Conservation (phyloP, 164 flowering plant species). For the Tinospora cordifolia region DNA sequence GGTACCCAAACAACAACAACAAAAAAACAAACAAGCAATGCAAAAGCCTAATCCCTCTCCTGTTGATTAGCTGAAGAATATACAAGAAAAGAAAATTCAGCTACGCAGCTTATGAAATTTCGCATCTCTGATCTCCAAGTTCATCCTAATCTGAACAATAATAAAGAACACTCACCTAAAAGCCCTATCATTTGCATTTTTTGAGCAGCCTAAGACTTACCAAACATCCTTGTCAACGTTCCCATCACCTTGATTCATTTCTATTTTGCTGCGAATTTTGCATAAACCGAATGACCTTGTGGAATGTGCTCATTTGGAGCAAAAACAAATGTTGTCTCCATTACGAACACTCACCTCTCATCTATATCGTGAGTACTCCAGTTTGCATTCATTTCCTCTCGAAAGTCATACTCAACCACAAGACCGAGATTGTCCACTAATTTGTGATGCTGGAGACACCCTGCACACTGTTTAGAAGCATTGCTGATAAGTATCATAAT, state of each 20-base stretch:
- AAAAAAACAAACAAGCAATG: too few relatives aligned
- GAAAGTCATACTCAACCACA: conserved; percentile 78
- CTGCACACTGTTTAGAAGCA: conserved; percentile 60
- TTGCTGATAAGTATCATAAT: neutral
- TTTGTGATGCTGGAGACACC: conserved; percentile 81
- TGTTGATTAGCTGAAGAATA: too few relatives aligned
- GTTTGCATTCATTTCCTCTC: conserved; percentile 33
- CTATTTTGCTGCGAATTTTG: neutral
- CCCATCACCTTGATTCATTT: neutral
- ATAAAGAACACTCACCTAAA: too few relatives aligned
- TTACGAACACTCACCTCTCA: too few relatives aligned
- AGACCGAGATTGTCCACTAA: conserved; percentile 89
- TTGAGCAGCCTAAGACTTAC: neutral
- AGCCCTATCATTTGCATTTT: too few relatives aligned
- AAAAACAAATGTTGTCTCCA: neutral
- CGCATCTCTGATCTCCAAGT: too few relatives aligned
- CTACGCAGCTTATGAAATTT: too few relatives aligned
- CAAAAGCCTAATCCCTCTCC: too few relatives aligned
- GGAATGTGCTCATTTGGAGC: neutral
- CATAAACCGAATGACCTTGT: neutral
- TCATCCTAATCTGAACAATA: too few relatives aligned
- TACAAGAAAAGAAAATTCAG: too few relatives aligned
- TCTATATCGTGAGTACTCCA: conserved; percentile 26
- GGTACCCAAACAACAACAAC: too few relatives aligned
- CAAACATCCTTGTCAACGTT: neutral